phyloP scores from a whole-genome alignment of 208 protist species.

The Crithidia bombi region DNA sequence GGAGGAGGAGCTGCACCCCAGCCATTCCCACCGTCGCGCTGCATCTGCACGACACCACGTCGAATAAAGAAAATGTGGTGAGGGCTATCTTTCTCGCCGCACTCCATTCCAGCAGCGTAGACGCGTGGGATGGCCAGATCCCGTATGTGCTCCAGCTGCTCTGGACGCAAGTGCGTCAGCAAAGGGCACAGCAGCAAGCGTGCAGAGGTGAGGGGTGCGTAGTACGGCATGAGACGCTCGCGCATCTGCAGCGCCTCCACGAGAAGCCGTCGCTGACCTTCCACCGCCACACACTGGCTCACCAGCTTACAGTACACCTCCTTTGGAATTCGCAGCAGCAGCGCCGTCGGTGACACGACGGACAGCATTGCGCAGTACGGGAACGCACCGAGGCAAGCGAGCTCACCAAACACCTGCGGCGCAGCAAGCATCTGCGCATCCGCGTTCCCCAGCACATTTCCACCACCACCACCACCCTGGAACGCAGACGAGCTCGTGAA shows the following conservation, averaged over 20 bases:
- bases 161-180: slow-evolving; percentile 45
- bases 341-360: slow-evolving; percentile 44
- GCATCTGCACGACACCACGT: slow-evolving; percentile 69
- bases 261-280: slow-evolving; percentile 54
- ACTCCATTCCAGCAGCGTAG: slow-evolving; percentile 71
- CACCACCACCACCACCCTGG: background rate
- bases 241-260: slow-evolving; percentile 51
- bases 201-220: slow-evolving; percentile 54
- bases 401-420: slow-evolving; percentile 69
- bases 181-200: slow-evolving; percentile 78
- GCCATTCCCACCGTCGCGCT: slow-evolving; percentile 36
- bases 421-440: slow-evolving; percentile 40
- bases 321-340: slow-evolving; percentile 50
- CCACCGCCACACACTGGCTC: slow-evolving; percentile 25
- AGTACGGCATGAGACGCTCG: slow-evolving; percentile 64
- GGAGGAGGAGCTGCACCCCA: slow-evolving; percentile 9
- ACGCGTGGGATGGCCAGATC: slow-evolving; percentile 66
- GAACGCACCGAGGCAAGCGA: slow-evolving; percentile 60
- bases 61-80: slow-evolving; percentile 82
- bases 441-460: background rate
- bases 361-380: slow-evolving; percentile 55
- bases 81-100: slow-evolving; percentile 47
- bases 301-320: slow-evolving; percentile 54
- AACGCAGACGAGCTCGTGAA: slow-evolving; percentile 5
- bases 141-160: slow-evolving; percentile 59